phyloP scores from a whole-genome alignment of 495 filamentous ascomycete species.

The Ascodesmis nigricans region DNA sequence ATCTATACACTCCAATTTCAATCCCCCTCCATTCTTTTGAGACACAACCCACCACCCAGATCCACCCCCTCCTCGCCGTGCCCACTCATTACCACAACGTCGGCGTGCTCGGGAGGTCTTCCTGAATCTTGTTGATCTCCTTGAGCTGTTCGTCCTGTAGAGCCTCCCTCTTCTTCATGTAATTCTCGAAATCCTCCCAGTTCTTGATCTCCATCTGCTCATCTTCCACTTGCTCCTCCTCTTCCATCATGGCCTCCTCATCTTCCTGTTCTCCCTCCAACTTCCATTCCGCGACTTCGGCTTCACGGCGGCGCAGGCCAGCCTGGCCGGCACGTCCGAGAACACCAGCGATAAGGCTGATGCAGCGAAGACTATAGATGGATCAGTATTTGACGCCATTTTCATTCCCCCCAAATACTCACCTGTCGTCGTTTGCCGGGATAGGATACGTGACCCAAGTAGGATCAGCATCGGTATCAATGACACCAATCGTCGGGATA shows the following conservation, averaged over 20 bases:
- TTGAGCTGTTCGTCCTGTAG: no score
- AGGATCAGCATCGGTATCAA: conserved; percentile 85
- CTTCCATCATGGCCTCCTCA: conserved; percentile 13
- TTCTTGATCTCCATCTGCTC: neutral
- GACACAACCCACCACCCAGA: no score
- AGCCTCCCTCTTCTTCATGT: neutral
- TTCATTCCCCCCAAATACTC: conserved; percentile 12
- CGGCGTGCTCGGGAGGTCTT: no score
- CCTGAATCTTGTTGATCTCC: no score
- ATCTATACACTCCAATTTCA: no score
- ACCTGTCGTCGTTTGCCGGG: conserved; percentile 88
- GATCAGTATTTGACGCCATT: conserved; percentile 3
- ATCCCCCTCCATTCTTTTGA: no score
- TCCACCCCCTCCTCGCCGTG: no score
- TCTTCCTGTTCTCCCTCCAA: conserved; percentile 22
- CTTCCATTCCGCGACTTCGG: conserved; percentile 39
- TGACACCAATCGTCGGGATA: conserved; percentile 82
- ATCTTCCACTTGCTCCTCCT: conserved; percentile 20
- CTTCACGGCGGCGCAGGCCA: conserved; percentile 43
- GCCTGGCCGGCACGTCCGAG: conserved; percentile 65
- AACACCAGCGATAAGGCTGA: conserved; percentile 61
- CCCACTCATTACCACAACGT: no score
- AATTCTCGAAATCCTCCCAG: neutral
- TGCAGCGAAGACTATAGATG: conserved; percentile 42
- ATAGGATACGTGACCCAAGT: conserved; percentile 93